Conservation (phyloP, 2,329 filamentous ascomycete species). For the Ascochyta clinopodiicola region DNA sequence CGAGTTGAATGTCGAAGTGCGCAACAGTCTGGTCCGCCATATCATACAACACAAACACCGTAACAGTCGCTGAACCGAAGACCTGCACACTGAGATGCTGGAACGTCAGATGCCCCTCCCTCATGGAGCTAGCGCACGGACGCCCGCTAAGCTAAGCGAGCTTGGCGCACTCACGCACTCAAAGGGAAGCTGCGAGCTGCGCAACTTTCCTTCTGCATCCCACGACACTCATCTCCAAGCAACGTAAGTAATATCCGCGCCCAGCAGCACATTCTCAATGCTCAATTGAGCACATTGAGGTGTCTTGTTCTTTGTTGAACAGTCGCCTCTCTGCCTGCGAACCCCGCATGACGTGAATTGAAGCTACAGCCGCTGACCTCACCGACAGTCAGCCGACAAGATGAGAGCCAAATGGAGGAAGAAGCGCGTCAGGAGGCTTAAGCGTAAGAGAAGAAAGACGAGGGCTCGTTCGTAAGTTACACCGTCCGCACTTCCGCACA, state of each 20-base stretch:
- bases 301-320: constrained; percentile 9
- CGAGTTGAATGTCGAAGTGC: constrained; percentile 33
- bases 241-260: constrained; percentile 43
- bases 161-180: constrained; percentile 10
- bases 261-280: constrained; percentile 7
- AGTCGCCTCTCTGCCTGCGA: constrained; percentile 7
- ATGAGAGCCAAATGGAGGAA: constrained; percentile 99
- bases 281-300: constrained; percentile 35
- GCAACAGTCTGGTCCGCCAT: constrained; percentile 40
- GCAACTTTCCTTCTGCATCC: constrained; percentile 45
- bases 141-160: constrained; percentile 8
- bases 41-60: constrained; percentile 3
- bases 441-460: constrained; percentile 99
- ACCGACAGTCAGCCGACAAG: constrained; percentile 53
- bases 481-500: not conserved
- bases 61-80: not conserved
- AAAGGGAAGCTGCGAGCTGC: constrained; percentile 21
- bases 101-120: not conserved
- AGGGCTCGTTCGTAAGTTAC: constrained; percentile 87
- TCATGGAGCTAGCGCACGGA: constrained; percentile 3
- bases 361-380: constrained; percentile 36
- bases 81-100: constrained; percentile 2
- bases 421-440: constrained; percentile 98
- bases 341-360: constrained; percentile 19
- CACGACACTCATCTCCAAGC: constrained; percentile 54